These are phyloP conservation scores for Sarocladium strictum DNA, from an alignment of 2,329 filamentous ascomycete genomes.

Conservation along the genomic window DNA sequence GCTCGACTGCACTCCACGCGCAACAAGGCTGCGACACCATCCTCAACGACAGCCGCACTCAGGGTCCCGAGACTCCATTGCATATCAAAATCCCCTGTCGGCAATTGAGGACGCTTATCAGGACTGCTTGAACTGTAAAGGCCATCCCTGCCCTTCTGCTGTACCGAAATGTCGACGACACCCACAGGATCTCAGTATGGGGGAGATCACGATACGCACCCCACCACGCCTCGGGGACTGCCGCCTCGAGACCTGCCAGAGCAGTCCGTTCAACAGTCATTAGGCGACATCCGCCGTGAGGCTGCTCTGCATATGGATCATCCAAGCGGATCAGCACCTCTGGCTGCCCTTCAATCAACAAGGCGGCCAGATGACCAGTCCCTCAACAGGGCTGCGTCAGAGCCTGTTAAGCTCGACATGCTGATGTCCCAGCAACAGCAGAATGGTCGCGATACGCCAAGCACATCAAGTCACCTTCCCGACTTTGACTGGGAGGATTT, in stretches of 20 bases:
- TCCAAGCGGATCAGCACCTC: neutral
- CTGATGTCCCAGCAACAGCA: neutral
- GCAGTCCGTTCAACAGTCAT: neutral
- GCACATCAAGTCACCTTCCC: constrained; percentile 46
- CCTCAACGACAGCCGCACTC: neutral
- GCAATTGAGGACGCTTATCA: neutral
- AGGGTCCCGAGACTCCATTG: no score
- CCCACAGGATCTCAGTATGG: constrained; percentile 4
- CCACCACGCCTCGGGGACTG: constrained; percentile 1
- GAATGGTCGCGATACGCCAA: constrained; percentile 29
- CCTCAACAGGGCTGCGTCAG: neutral
- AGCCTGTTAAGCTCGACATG: neutral
- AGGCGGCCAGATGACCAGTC: neutral
- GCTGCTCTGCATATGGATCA: neutral
- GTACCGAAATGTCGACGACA: neutral
- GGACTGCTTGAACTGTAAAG: neutral
- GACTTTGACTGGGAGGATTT: constrained; percentile 75
- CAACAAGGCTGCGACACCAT: no score
- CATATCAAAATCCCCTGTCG: no score
- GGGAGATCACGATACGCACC: neutral
- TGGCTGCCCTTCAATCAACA: neutral
- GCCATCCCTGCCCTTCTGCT: neutral
- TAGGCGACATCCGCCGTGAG: neutral
- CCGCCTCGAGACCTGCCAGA: neutral
- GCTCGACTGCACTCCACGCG: no score